phyloP scores from a whole-genome alignment of 331 rosid genomes.

The Dryas integrifolia region DNA sequence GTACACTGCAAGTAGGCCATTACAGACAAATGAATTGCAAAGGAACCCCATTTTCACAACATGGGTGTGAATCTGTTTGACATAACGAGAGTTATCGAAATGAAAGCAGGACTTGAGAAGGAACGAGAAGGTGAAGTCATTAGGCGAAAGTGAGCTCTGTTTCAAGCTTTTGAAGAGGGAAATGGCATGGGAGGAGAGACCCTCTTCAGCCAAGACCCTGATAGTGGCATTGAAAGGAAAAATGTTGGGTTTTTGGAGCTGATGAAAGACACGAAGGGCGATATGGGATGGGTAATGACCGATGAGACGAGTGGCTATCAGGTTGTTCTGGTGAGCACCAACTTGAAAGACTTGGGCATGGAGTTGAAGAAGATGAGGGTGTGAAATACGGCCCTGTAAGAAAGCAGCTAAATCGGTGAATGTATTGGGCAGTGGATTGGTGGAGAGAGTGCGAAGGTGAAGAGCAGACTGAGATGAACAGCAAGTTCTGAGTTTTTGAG shows the following conservation, averaged over 20 bases:
- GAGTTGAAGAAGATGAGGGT: slow-evolving; percentile 46
- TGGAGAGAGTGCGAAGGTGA: slow-evolving; percentile 20
- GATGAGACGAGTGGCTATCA: slow-evolving; percentile 61
- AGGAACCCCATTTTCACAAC: slow-evolving; percentile 43
- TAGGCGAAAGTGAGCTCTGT: slow-evolving; percentile 38
- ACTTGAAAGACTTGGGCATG: slow-evolving; percentile 44
- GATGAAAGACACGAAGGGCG: slow-evolving; percentile 39
- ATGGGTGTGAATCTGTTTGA: slow-evolving; percentile 45
- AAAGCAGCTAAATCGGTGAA: slow-evolving; percentile 27
- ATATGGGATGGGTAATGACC: slow-evolving; percentile 45
- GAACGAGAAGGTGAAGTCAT: slow-evolving; percentile 56
- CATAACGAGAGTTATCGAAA: slow-evolving; percentile 26
- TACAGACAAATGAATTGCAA: slow-evolving; percentile 37
- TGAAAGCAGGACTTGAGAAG: slow-evolving; percentile 50
- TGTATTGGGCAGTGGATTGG: slow-evolving; percentile 16
- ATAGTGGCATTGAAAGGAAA: slow-evolving; percentile 57
- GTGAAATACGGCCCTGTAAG: slow-evolving; percentile 40
- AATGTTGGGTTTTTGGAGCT: slow-evolving; percentile 49
- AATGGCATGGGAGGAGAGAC: slow-evolving; percentile 32
- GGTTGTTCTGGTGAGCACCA: slow-evolving; percentile 53
- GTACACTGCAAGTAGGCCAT: slow-evolving; percentile 42
- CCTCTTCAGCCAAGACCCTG: slow-evolving; percentile 47
- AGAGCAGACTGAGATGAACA: slow-evolving; percentile 8
- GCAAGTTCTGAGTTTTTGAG: slow-evolving; percentile 20
- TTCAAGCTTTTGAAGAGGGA: slow-evolving; percentile 39